Base-by-base conservation (phyloP, 164 flowering plant species). In the Aristolochia fimbriata region DNA sequence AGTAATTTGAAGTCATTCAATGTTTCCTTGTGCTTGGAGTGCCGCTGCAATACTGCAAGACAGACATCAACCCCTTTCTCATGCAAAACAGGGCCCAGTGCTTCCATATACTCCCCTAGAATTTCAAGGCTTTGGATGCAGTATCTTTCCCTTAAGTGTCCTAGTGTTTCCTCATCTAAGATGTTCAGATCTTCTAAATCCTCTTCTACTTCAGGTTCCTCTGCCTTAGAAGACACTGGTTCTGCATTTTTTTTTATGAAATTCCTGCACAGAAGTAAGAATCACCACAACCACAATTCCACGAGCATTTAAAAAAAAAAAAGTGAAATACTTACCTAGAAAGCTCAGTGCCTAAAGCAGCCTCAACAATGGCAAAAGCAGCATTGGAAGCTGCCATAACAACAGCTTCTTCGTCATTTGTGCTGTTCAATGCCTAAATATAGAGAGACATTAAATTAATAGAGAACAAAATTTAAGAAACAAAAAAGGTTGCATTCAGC, bases 21-120 rank as follows among this genome's bases (percentile, higher is more conserved):
- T 33, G 70, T 61, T 47, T 83, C 87, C 47, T 69, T 79, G 21
- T 51, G 51, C 62, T 73, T 79, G 47, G 79, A 79, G 71, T 74
- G 71, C 41, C 77, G 69, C 55, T 85, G 91, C 69, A 94, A 61
- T 33, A 94, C 65, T 47, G 86, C 84, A 69, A 91, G 84, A 67
- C 93, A 94, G 27, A 94, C 99, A 69, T 91, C 97, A 5, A 94
- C 97, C 41, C 96, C 99, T 72, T 87, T 94, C 66, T 94, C 97
- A 70, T 85, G 96, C 61, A 94, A 71, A 59, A 94, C 96, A 65
- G 99, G 97, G 19, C 96, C 99, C 58, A 93, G 84, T 73, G 87
- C 98, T 73, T 89, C 96, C 63, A 93, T 88, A 76, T 94, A 94
- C 70, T 88, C 96, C 30, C 99, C 99, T 19, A 94, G 75, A 21